Conservation (phyloP, 257 asterid species). For the Leonotis leonurus region DNA sequence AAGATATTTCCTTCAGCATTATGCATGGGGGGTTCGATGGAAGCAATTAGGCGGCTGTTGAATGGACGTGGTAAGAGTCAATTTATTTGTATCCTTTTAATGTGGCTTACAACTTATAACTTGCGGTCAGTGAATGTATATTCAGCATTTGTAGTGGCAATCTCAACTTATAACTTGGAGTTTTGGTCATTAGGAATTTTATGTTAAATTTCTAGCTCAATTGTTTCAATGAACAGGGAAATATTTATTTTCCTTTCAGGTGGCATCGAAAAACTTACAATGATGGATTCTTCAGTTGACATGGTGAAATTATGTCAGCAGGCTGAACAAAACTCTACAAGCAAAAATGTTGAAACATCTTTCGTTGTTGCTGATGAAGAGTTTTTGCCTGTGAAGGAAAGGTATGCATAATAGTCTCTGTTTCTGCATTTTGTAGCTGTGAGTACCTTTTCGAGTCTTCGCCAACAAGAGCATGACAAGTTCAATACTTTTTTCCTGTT, state of each 20-base stretch:
- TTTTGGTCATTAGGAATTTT: not conserved
- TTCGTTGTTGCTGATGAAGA: slow-evolving; percentile 88
- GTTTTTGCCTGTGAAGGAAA: slow-evolving; percentile 77
- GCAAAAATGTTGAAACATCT: slow-evolving; percentile 60
- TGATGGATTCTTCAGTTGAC: slow-evolving; percentile 90
- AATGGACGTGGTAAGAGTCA: slow-evolving; percentile 74
- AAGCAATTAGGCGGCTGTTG: slow-evolving; percentile 72
- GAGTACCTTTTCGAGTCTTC: not conserved
- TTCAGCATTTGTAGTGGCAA: not conserved
- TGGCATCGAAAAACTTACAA: slow-evolving; percentile 67
- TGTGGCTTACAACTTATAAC: not conserved
- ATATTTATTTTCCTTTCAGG: slow-evolving; percentile 39
- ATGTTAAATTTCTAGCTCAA: not conserved
- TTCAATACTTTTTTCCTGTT: slow-evolving; percentile 8
- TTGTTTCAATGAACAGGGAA: not conserved
- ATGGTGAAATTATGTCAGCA: slow-evolving; percentile 69
- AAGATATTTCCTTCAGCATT: slow-evolving; percentile 71
- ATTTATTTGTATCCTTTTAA: slow-evolving; percentile 8
- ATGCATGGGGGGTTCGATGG: slow-evolving; percentile 86
- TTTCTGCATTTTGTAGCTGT: slow-evolving; percentile 3
- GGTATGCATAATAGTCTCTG: slow-evolving; percentile 28
- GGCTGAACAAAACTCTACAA: slow-evolving; percentile 43
- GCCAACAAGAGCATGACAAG: not conserved
- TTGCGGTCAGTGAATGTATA: not conserved
- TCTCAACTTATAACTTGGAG: not conserved